Conservation (phyloP, 108 stramenopile species). For the Cyclostephanos tholiformis region DNA sequence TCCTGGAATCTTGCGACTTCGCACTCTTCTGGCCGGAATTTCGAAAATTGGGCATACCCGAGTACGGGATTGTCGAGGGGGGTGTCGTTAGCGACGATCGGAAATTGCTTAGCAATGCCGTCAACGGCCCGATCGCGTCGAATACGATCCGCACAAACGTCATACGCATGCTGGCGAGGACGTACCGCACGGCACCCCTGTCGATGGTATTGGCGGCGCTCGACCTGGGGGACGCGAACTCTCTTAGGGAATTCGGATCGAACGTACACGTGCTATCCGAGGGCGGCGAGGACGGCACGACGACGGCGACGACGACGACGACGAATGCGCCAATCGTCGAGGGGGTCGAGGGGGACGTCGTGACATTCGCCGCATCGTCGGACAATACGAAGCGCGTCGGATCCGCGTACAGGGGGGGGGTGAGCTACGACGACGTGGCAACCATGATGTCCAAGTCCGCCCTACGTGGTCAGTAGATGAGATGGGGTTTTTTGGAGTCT, state of each 20-base stretch:
- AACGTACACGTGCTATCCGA: conserved; percentile 46
- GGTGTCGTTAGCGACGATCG: conserved; percentile 51
- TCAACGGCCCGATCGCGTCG: conserved; percentile 45
- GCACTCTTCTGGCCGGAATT: conserved; percentile 75
- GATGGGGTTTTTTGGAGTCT: too few relatives aligned
- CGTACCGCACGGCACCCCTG: conserved; percentile 68
- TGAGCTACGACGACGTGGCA: conserved; percentile 45
- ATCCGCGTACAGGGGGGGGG: conserved; percentile 49
- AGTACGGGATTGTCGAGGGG: conserved; percentile 48
- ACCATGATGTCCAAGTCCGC: conserved; percentile 46
- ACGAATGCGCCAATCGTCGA: conserved; percentile 49
- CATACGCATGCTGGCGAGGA: conserved; percentile 62
- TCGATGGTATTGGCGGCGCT: conserved; percentile 55
- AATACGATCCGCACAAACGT: conserved; percentile 56
- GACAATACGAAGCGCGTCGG: conserved; percentile 80
- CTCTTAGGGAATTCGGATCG: conserved; percentile 37
- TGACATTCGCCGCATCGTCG: conserved; percentile 61
- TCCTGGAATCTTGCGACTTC: conserved; percentile 80
- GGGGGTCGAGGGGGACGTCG: conserved; percentile 50
- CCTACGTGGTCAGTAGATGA: conserved; percentile 31
- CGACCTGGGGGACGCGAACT: conserved; percentile 56
- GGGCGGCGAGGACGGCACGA: conserved; percentile 18
- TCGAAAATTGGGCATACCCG: conserved; percentile 49
- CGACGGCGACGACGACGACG: conserved; percentile 37
- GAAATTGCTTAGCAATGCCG: conserved; percentile 43